Base-by-base conservation (phyloP, 116 monocot species). In the Papilionanthe hybrid region DNA sequence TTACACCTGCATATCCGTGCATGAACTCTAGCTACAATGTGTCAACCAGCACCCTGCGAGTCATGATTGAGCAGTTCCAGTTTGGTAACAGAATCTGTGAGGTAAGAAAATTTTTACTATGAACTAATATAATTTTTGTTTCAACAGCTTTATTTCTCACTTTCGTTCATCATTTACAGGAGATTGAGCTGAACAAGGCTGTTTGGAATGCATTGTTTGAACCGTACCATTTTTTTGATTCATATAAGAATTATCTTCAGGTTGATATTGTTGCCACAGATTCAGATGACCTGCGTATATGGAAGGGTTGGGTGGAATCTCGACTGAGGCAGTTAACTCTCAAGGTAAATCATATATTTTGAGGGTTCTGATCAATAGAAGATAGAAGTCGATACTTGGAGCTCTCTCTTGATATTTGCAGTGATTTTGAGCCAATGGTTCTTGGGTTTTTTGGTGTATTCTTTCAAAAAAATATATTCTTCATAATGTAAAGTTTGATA, bases 1-100 rank as follows among this genome's bases (percentile, higher is more conserved):
- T 99, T 55, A 95, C 99, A 22, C 99, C 95, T 77, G 93, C 99
- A 32, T 99, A 99, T 86, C 95, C 95, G 79, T 95, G 99, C 86
- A 99, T 99, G 99, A 99, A 99, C 82, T 95, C 95, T 41, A 99
- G 99, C 77, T 99, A 99, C 65, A 99, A 99, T 90, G 99, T 95
- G 20, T 95, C 95, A 9, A 81, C 84, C 12, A 99, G 95, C 76
- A 99, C 99, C 3, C 88, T 95, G 8, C 86, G 95, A 27, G 93
- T 99, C 44, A 99, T 99, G 82, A 91, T 84, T 81, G 99, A 99
- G 9, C 99, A 99, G 74, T 93, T 99, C 80, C 74, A 92, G 72
- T 74, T 78, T 83, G 93, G 93, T 45, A 93, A 95, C 81, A 86
- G 84, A 81, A 81, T 93, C 3, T 95, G 95, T 85, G 87, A 92